Evolutionary conservation across 495 filamentous ascomycete genomes (phyloP), one percentile per base, ranked within the genome.

Genomic region (Aspergillus egyptiacus): DNA sequence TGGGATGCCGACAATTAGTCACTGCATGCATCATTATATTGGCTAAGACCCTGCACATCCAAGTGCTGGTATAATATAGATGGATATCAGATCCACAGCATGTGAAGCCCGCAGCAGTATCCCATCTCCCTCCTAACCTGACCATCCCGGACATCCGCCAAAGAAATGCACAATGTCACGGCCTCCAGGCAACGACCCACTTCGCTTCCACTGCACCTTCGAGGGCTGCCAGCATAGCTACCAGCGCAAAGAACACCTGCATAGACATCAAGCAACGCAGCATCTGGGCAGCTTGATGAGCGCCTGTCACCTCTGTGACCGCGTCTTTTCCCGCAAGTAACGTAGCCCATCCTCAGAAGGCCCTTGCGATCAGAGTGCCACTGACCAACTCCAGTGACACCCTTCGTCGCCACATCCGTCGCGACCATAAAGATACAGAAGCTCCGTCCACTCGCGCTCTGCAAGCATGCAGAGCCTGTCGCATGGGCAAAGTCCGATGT

Each of bases 391-490:
- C 1, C 33, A 55, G 52, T 27, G 52, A 55, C 19, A 40, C 52
- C 10, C 52, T 55, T 15, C 19, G 46, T 7, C 46, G 52, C 17
- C 52, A 55, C 23, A 39, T 55, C 17, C 51, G 46, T 8, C 38
- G 18, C 31, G 51, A 54, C 33, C 51, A 54, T 44, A 25, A 38
- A 35, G 23, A 19, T 5, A 3, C 45, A n/a, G 14, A 27, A 9
- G 9, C 13, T n/a, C 36, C 37, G 0, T 33, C 34, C 10, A 17
- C 5, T 11, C 46, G 46, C 27, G 34, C 46, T 5, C 3, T 11
- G 2, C 46, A 46, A 20, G 51, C 51, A 9, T 54, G 51, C 23
- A 22, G 20, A 3, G 33, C 5, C 1, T 54, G 51, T 30, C 51
- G 51, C 3, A 6, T n/a, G 2, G 46, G 46, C 13, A 54, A 54